Conservation (phyloP, 2,329 filamentous ascomycete species). For the Stenocarpella maydis region DNA sequence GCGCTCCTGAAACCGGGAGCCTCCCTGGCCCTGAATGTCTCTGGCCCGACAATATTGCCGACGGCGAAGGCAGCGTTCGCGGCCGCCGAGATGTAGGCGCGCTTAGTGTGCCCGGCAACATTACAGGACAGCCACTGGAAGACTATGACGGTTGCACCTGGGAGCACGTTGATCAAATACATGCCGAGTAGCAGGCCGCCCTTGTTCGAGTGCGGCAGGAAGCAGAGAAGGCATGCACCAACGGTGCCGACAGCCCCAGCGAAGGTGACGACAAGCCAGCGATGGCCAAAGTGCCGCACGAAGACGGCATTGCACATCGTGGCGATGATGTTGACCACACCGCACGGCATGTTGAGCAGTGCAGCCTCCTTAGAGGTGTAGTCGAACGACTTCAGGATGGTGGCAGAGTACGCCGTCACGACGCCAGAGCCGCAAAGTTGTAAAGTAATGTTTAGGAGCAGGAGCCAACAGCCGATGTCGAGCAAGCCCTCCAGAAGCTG, state of each 20-base stretch:
- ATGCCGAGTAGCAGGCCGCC: not conserved
- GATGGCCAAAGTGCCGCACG: constrained; percentile 1
- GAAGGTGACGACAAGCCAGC: constrained; percentile 5
- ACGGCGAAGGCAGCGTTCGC: constrained; percentile 18
- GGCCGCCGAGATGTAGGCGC: constrained; percentile 4
- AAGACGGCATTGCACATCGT: constrained; percentile 13
- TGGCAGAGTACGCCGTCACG: constrained; percentile 22
- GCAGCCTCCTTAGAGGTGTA: constrained; percentile 29
- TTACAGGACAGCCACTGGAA: constrained; percentile 19
- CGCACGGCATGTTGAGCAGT: constrained; percentile 39
- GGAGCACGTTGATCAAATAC: constrained; percentile 15
- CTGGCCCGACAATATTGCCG: constrained; percentile 5
- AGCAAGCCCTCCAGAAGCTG: constrained; percentile 34
- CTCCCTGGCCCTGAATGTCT: constrained; percentile 12
- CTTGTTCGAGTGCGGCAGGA: constrained; percentile 15
- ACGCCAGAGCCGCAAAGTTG: constrained; percentile 39
- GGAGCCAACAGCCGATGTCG: constrained; percentile 39
- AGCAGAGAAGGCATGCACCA: constrained; percentile 12
- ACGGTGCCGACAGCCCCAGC: not conserved
- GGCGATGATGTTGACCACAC: constrained; percentile 1
- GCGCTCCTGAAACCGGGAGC: constrained; percentile 6
- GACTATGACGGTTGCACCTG: constrained; percentile 8
- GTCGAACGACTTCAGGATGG: constrained; percentile 20
- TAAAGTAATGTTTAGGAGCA: constrained; percentile 36
- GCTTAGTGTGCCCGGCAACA: constrained; percentile 18